A percentile compares a stretch with the other conserved stretches of the same genome.
phyloP scores from a whole-genome alignment of 2,329 filamentous ascomycete genomes.

The Talaromyces piceae region DNA sequence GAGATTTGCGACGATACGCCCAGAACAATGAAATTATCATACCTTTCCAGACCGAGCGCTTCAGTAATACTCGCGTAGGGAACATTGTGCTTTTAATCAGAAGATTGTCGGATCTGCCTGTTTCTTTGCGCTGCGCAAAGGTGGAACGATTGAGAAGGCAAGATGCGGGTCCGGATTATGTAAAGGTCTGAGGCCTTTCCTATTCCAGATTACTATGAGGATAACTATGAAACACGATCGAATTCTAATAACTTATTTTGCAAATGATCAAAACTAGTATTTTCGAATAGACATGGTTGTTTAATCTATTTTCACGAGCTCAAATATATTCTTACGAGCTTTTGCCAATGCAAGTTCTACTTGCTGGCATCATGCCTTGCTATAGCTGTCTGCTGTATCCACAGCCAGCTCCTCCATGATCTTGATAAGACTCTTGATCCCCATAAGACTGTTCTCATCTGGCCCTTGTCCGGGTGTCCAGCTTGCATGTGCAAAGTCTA shows the following conservation, averaged over 20 bases:
- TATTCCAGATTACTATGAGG: neutral
- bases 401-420: conserved; percentile 62
- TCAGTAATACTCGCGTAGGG: conserved; percentile 59
- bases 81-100: conserved; percentile 46
- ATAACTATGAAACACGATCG: too few species aligned
- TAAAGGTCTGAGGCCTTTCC: neutral
- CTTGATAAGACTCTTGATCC: conserved; percentile 62
- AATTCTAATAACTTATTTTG: too few species aligned
- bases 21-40: conserved; percentile 15
- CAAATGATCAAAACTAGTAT: too few species aligned
- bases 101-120: neutral
- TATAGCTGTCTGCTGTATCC: conserved; percentile 11
- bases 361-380: conserved; percentile 1
- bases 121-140: neutral
- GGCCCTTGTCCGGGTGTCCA: conserved; percentile 76
- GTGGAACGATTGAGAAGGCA: neutral
- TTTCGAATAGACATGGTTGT: too few species aligned
- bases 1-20: neutral
- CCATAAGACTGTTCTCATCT: conserved; percentile 74
- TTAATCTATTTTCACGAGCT: too few species aligned
- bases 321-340: too few species aligned
- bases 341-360: neutral
- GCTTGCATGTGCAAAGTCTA: conserved; percentile 90
- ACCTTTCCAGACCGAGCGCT: conserved; percentile 88
- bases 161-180: neutral